Conservation (phyloP, 805 yeast genomes). For the Kodamaea restingae region DNA sequence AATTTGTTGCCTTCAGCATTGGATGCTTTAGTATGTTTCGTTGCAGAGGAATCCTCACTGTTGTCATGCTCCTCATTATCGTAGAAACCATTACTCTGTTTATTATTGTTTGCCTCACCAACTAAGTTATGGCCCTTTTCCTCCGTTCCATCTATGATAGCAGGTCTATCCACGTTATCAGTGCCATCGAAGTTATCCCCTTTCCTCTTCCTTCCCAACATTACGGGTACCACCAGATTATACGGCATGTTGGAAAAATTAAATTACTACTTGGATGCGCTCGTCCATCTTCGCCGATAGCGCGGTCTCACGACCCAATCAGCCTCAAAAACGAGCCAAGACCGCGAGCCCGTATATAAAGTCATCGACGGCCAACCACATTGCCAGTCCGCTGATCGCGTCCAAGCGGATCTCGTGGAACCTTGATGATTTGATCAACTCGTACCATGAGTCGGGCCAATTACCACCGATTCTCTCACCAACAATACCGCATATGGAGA, state of each 20-base stretch:
- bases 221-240: conserved; percentile 19
- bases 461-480: conserved; percentile 41
- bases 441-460: conserved; percentile 29
- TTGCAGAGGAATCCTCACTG: no score
- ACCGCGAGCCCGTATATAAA: conserved; percentile 18
- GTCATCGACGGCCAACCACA: conserved; percentile 1
- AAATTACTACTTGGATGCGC: conserved; percentile 19
- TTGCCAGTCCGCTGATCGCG: background rate
- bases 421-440: conserved; percentile 34
- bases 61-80: no score
- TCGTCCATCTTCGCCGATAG: conserved; percentile 25
- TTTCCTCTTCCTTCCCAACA: background rate
- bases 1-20: no score
- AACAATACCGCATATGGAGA: conserved; percentile 24
- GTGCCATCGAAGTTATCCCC: background rate
- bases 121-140: no score
- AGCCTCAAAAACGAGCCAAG: conserved; percentile 12
- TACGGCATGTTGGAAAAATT: conserved; percentile 11
- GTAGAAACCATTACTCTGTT: no score
- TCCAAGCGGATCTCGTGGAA: conserved; percentile 26
- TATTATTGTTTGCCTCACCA: no score
- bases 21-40: no score
- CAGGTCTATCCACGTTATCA: no score
- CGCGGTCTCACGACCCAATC: conserved; percentile 11
- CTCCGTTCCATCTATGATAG: no score